These are phyloP conservation scores for Dryas octopetala DNA, from an alignment of 306 rosid species.

Conservation along the genomic window DNA sequence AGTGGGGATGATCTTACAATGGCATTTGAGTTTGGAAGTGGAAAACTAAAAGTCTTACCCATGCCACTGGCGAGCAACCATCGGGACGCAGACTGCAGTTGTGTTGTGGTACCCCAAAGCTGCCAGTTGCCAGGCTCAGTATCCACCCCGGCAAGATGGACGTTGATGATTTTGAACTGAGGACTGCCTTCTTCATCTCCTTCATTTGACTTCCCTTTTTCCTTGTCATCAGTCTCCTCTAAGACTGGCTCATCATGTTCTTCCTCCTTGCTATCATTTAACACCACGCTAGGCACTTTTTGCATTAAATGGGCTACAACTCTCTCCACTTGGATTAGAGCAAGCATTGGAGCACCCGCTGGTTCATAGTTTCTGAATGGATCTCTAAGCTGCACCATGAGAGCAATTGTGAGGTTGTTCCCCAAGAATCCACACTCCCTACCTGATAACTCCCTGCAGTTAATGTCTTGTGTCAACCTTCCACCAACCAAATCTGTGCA, in stretches of 20 bases:
- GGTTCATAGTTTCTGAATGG: constrained; percentile 60
- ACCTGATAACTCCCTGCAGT: constrained; percentile 19
- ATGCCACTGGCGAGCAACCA: constrained; percentile 72
- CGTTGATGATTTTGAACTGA: constrained; percentile 33
- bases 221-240: constrained; percentile 14
- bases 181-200: constrained; percentile 11
- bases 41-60: constrained; percentile 40
- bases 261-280: constrained; percentile 10
- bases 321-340: constrained; percentile 60
- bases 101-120: constrained; percentile 56
- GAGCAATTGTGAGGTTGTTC: constrained; percentile 53
- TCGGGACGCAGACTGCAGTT: constrained; percentile 56
- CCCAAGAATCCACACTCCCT: constrained; percentile 47
- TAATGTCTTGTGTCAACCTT: constrained; percentile 33
- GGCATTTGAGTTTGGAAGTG: constrained; percentile 47
- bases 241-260: constrained; percentile 14
- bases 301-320: constrained; percentile 19
- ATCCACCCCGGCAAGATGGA: constrained; percentile 62
- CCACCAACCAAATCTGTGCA: constrained; percentile 38
- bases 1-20: constrained; percentile 39
- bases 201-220: constrained; percentile 19
- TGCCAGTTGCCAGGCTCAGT: constrained; percentile 33
- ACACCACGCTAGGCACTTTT: constrained; percentile 8
- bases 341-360: constrained; percentile 68
- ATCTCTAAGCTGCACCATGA: constrained; percentile 64